A percentile compares a stretch with the other conserved stretches of the same genome.
Evolutionary conservation across 148 eudicot species (phyloP).

Genomic region (Heliamphora exappendiculata): DNA sequence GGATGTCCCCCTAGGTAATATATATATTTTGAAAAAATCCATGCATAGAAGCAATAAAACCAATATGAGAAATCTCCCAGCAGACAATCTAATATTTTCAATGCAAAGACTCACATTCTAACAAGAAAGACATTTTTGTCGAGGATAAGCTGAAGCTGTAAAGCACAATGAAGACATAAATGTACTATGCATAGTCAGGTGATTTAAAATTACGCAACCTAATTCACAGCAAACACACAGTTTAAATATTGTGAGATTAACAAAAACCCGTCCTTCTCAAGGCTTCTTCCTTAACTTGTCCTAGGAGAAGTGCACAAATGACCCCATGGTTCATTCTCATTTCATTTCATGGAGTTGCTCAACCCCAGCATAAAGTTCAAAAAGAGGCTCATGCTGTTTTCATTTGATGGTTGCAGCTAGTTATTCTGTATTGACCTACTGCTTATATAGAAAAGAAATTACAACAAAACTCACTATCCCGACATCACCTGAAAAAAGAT

Average conservation of each 20-base stretch:
- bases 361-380: neutral
- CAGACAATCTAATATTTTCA: neutral
- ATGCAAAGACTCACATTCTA: slow-evolving; percentile 8
- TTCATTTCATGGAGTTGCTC: neutral
- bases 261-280: neutral
- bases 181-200: neutral
- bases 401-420: neutral
- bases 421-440: neutral
- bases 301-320: neutral
- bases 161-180: neutral
- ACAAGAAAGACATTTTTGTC: neutral
- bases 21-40: neutral
- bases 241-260: neutral
- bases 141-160: neutral
- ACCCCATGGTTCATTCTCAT: neutral
- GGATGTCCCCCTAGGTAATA: neutral
- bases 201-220: neutral
- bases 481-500: neutral
- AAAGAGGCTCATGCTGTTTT: neutral
- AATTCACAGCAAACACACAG: neutral
- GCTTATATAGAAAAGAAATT: neutral
- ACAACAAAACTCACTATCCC: slow-evolving; percentile 1
- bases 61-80: neutral
- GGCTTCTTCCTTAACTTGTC: neutral
- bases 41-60: slow-evolving; percentile 8